Evolutionary conservation across 306 rosid species (phyloP), one percentile per base, ranked within the genome.

Genomic region (Mimosa bimucronata): DNA sequence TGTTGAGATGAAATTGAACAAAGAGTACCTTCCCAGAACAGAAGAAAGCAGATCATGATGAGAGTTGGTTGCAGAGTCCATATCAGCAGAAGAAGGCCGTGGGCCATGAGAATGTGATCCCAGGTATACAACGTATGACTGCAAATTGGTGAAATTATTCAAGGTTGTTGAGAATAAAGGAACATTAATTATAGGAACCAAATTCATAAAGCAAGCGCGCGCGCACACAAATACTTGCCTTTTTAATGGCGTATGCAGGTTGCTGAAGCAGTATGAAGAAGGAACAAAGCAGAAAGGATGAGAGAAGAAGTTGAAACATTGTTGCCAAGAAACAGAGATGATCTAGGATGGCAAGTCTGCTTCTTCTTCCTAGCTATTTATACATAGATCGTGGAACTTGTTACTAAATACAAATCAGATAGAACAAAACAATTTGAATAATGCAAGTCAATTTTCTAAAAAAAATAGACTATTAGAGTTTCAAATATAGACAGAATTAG

Each of bases 21-120:
- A 16, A 48, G 5, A 16, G 55, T 48, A 84, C 87, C 87, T 80
- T 71, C 79, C 79, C 12, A 84, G n/a, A 13, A 62, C 29, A 18
- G 87, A 84, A 66, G 11, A 64, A 2, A 84, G 82, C 21, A 84
- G 65, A 80, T 76, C 66, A 64, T 62, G 65, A n/a, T 80, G 87
- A 52, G 79, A 84, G 71, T 65, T 41, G 31, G 88, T 75, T 48
- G 86, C 88, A 16, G 45, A 66, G 57, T 85, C 79, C 73, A 85
- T 74, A 19, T 85, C 86, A 71, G 42, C 1, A 18, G 82, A 71
- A 2, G 88, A 74, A 75, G 88, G 88, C 16, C 9, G 65, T 52
- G 79, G 69, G 50, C 88, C 88, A 71, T 82, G 88, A 23, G 86
- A 85, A 64, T 80, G 83, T 15, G 78, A 61, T 80, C 83, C 83